Conservation (phyloP, 1,284 basidiomycete genomes). For the Leccinum pachyderme region DNA sequence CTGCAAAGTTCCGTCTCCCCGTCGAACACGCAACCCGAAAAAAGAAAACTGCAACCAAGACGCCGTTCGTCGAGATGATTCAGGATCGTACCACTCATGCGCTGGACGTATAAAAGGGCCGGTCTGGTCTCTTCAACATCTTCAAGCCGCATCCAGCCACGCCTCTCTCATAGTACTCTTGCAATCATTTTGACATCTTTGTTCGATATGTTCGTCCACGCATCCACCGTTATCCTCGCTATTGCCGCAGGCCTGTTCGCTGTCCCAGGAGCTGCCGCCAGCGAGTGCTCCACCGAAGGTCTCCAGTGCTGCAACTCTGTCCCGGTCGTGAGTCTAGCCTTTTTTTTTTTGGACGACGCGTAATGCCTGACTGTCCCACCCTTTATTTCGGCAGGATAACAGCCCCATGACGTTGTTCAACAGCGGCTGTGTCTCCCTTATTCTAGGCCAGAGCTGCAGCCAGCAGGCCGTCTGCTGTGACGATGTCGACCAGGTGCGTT, state of each 20-base stretch:
- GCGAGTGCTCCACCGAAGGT: conserved; percentile 10
- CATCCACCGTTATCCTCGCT: conserved; percentile 13
- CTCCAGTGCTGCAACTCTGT: conserved; percentile 9
- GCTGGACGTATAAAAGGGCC: conserved; percentile 16
- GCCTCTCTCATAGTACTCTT: neutral
- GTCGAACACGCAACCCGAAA: conserved; percentile 7
- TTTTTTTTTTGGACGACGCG: neutral
- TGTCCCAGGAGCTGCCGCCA: neutral
- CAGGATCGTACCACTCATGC: conserved; percentile 8
- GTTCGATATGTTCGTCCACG: conserved; percentile 16
- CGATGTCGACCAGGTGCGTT: conserved; percentile 1
- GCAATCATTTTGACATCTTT: too few relatives aligned
- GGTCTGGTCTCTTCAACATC: neutral
- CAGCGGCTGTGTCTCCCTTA: too few relatives aligned
- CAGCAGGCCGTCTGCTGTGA: conserved; percentile 15
- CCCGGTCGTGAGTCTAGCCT: conserved; percentile 1
- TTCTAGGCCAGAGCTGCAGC: neutral
- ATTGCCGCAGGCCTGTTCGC: conserved; percentile 15
- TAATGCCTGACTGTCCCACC: neutral
- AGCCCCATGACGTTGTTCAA: too few relatives aligned
- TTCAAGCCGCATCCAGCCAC: neutral
- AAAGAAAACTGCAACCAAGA: conserved; percentile 17
- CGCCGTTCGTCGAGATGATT: conserved; percentile 13
- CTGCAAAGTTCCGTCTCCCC: conserved; percentile 2
- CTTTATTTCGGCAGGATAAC: too few relatives aligned